Evolutionary conservation across 805 yeast genomes (phyloP), one percentile per base, ranked within the genome.

Genomic region (Isabelozyma pseudorhagii): DNA sequence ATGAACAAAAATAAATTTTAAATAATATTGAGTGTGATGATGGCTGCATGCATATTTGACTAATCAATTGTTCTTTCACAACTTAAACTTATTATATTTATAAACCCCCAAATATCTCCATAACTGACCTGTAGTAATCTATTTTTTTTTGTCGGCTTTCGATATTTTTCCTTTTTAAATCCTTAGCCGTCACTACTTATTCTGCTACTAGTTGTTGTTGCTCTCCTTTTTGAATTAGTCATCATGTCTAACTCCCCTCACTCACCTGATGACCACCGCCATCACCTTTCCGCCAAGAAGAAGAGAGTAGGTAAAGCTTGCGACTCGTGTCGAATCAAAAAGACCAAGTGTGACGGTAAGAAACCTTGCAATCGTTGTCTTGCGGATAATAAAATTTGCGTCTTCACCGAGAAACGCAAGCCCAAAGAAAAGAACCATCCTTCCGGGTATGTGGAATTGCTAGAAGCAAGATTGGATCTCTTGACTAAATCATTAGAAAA

Each of bases 231-330:
- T 21, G 25, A 21, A 21, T 21, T 21, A 31, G n/a, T 31, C 21
- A 38, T 38, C 21, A 38, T 38, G 21, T 44, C 38, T 5, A 11
- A 31, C 15, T 44, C 34, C 9, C 21, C 39, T 50, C 28, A 40
- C 31, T 31, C 34, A 5, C 50, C 21, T 27, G 46, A 42, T 39
- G 47, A 38, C 38, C 53, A 44, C 44, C 57, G 44, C 44, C 52
- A 52, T 43, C 56, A 54, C 31, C 61, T 31, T 10, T 10, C 36
- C n/a, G n/a, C 36, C 39, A 69, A 65, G 56, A 82, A 81, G 64
- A 80, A 77, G 60, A 62, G 87, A 51, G 86, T 82, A 3, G 84
- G 84, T 10, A 82, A 81, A 55, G 87, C 87, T 5, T 82, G 87
- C 54, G 86, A 82, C 58, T 75, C 79, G 46, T 82, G 87, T 60